Evolutionary conservation across 306 rosid species (phyloP).

Genomic region (Pyrus communis): DNA sequence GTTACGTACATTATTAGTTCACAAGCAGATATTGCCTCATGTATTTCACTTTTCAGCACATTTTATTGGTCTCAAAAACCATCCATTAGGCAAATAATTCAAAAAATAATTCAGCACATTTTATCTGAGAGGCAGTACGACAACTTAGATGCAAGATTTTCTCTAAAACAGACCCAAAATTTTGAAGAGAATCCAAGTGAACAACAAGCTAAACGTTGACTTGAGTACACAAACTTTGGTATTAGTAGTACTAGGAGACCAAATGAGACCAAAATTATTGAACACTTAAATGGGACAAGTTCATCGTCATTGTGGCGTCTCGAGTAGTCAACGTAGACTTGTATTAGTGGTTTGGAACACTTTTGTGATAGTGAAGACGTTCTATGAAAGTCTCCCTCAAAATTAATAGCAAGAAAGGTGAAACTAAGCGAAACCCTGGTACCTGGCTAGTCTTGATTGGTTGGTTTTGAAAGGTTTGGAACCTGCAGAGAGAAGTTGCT

Average conservation of each 20-base stretch:
- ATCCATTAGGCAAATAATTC: not conserved
- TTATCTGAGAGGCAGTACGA: too few species aligned
- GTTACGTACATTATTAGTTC: constrained; percentile 23
- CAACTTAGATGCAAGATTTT: too few species aligned
- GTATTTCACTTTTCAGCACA: not conserved
- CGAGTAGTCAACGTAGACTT: too few species aligned
- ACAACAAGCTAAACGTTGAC: not conserved
- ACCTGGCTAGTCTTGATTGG: constrained; percentile 30
- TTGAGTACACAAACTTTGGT: too few species aligned
- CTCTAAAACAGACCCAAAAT: not conserved
- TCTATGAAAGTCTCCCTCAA: not conserved
- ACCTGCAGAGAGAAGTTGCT: constrained; percentile 33
- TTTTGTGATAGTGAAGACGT: not conserved
- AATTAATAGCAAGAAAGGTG: not conserved
- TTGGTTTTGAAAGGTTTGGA: constrained; percentile 29
- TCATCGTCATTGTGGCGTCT: too few species aligned
- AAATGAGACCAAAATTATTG: too few species aligned
- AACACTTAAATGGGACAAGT: not conserved
- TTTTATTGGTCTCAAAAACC: not conserved
- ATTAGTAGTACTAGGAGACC: too few species aligned
- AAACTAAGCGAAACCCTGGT: not conserved
- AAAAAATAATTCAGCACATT: not conserved
- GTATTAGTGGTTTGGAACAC: too few species aligned
- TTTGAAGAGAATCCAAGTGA: not conserved
- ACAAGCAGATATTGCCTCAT: not conserved